Conservation (phyloP, 176 grass and related monocot species). For the Hyparrhenia diplandra region DNA sequence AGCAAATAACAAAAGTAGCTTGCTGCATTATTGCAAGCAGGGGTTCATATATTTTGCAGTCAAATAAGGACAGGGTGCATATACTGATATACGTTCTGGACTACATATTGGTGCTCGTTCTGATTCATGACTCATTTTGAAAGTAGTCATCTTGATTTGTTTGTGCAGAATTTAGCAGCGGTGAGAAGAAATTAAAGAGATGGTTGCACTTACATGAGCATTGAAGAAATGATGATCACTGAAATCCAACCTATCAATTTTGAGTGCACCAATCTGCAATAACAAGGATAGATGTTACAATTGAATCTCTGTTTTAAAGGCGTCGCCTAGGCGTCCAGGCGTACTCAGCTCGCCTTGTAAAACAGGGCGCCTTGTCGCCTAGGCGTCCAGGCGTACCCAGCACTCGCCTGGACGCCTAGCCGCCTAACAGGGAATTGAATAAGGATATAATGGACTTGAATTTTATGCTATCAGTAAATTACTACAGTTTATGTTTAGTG, state of each 20-base stretch:
- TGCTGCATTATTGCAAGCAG: neutral
- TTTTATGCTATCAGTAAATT: neutral
- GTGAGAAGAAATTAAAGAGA: neutral
- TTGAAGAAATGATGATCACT: conserved; percentile 77
- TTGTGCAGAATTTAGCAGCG: neutral
- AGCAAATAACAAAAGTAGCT: neutral
- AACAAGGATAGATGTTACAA: neutral
- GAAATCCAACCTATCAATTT: conserved; percentile 76
- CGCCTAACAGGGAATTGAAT: too few relatives aligned
- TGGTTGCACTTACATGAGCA: conserved; percentile 50
- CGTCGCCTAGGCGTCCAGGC: too few relatives aligned
- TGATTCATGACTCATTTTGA: neutral
- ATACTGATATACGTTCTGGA: neutral
- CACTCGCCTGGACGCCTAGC: too few relatives aligned
- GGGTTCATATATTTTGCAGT: neutral
- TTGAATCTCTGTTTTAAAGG: too few relatives aligned
- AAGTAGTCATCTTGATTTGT: neutral
- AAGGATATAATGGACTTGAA: neutral
- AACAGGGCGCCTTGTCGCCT: too few relatives aligned
- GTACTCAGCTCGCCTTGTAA: too few relatives aligned
- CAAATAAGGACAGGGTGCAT: neutral
- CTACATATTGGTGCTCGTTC: neutral
- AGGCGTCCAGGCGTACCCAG: too few relatives aligned
- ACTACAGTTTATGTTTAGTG: neutral
- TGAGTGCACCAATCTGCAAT: conserved; percentile 69